phyloP scores from a whole-genome alignment of 2,329 filamentous ascomycete species.

The Calonectria hawksworthii region DNA sequence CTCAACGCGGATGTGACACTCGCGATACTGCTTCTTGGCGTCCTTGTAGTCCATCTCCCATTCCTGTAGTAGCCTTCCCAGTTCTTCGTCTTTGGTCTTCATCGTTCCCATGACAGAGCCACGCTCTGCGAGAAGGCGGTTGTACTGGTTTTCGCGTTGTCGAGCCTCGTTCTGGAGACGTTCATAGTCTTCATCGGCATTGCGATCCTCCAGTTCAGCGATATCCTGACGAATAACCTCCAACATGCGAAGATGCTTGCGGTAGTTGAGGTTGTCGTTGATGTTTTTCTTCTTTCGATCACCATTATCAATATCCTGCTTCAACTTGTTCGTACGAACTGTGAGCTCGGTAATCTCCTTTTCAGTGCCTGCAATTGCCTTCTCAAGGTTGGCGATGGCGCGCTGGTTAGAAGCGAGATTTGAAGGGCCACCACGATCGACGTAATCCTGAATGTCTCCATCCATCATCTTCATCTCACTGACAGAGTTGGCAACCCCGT shows the following conservation, averaged over 20 bases:
- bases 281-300: constrained; percentile 90
- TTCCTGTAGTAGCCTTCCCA: constrained; percentile 79
- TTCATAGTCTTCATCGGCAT: constrained; percentile 86
- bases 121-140: constrained; percentile 79
- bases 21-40: constrained; percentile 83
- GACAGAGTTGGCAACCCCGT: constrained; percentile 79
- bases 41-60: constrained; percentile 91
- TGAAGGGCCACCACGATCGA: constrained; percentile 79
- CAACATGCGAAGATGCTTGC: constrained; percentile 79
- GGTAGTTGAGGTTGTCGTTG: constrained; percentile 88
- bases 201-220: constrained; percentile 79
- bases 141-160: constrained; percentile 76
- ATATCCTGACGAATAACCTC: constrained; percentile 79
- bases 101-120: constrained; percentile 82
- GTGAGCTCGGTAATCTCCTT: constrained; percentile 77
- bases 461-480: constrained; percentile 83
- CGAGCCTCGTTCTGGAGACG: constrained; percentile 79
- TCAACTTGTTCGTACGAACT: constrained; percentile 81
- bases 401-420: constrained; percentile 79
- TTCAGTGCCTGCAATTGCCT: constrained; percentile 75
- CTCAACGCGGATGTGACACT: constrained; percentile 89
- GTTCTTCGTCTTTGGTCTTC: constrained; percentile 87
- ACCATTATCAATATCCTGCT: constrained; percentile 82
- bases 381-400: constrained; percentile 77
- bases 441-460: constrained; percentile 83